Conservation (phyloP, 345 rosid genomes). For the Pseudoturritis turrita region DNA sequence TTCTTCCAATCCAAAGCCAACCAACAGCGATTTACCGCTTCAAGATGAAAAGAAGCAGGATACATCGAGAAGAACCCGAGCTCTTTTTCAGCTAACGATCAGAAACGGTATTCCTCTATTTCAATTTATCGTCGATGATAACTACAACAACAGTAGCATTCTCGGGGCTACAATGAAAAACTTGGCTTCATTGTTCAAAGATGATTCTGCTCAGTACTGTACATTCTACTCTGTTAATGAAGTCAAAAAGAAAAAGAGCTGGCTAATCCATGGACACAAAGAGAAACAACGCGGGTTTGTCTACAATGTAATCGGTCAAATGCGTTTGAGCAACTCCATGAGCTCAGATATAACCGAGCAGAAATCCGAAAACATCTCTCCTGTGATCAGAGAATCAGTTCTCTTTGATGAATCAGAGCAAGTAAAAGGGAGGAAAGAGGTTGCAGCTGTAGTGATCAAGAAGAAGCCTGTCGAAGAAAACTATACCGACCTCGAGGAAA, state of each 20-base stretch:
- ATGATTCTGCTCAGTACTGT: slow-evolving; percentile 40
- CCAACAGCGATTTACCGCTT: neutral
- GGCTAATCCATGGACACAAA: slow-evolving; percentile 66
- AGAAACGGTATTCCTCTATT: slow-evolving; percentile 69
- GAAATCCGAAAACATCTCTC: slow-evolving; percentile 16
- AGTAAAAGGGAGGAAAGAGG: slow-evolving; percentile 18
- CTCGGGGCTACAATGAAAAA: slow-evolving; percentile 59
- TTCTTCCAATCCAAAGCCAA: slow-evolving; percentile 30
- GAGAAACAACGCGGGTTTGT: slow-evolving; percentile 45
- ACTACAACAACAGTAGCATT: slow-evolving; percentile 36
- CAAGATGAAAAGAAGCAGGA: slow-evolving; percentile 32
- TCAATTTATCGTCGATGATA: slow-evolving; percentile 52
- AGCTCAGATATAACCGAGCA: slow-evolving; percentile 29
- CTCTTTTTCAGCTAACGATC: slow-evolving; percentile 53
- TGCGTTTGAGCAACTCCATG: slow-evolving; percentile 43
- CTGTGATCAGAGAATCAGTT: slow-evolving; percentile 49
- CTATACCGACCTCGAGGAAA: neutral
- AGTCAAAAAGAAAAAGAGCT: slow-evolving; percentile 58
- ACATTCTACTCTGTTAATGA: slow-evolving; percentile 68
- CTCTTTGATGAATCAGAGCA: slow-evolving; percentile 56
- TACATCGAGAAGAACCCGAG: slow-evolving; percentile 38
- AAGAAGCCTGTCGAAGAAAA: neutral
- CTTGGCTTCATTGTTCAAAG: slow-evolving; percentile 38
- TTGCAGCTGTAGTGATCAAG: slow-evolving; percentile 28
- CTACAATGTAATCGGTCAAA: slow-evolving; percentile 59